Conservation (phyloP, 768 basidiomycete genomes). For the Boletus tomentosulus region DNA sequence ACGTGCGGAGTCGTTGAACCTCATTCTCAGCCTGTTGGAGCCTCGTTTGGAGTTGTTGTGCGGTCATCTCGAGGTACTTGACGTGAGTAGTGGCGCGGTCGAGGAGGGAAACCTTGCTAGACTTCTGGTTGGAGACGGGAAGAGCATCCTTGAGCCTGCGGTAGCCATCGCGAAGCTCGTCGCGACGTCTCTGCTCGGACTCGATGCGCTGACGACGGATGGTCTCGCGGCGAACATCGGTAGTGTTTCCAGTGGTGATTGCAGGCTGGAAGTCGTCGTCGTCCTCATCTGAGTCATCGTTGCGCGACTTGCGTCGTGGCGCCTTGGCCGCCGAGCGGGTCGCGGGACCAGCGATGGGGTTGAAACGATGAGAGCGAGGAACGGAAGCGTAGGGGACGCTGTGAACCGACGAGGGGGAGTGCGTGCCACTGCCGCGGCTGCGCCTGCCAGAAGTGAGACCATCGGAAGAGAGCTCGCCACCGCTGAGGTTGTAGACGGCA, state of each 20-base stretch:
- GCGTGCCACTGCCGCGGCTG: slow-evolving; percentile 67
- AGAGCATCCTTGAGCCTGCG: slow-evolving; percentile 86
- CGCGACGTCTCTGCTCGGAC: slow-evolving; percentile 87
- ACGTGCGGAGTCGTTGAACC: slow-evolving; percentile 72
- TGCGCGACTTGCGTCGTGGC: slow-evolving; percentile 42
- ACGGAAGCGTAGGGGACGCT: slow-evolving; percentile 56
- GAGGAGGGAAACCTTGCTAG: slow-evolving; percentile 86
- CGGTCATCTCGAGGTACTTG: slow-evolving; percentile 79
- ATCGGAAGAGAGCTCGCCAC: slow-evolving; percentile 73
- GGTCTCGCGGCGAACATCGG: slow-evolving; percentile 80
- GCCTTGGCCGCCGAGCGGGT: slow-evolving; percentile 52
- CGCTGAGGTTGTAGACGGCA: slow-evolving; percentile 65
- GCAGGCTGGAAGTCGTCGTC: slow-evolving; percentile 72
- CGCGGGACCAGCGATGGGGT: slow-evolving; percentile 58
- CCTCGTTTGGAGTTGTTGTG: slow-evolving; percentile 68
- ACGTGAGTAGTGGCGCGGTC: slow-evolving; percentile 88
- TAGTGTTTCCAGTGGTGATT: slow-evolving; percentile 38
- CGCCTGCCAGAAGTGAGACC: slow-evolving; percentile 58
- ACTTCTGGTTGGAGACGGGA: slow-evolving; percentile 87
- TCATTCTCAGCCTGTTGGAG: slow-evolving; percentile 77
- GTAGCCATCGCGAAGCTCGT: slow-evolving; percentile 92
- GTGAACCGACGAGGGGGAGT: slow-evolving; percentile 45
- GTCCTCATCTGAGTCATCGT: slow-evolving; percentile 69
- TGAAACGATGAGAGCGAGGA: slow-evolving; percentile 75
- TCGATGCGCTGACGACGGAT: slow-evolving; percentile 91